Base-by-base conservation (phyloP, 441 rosid genomes). In the Macaranga tanarius region DNA sequence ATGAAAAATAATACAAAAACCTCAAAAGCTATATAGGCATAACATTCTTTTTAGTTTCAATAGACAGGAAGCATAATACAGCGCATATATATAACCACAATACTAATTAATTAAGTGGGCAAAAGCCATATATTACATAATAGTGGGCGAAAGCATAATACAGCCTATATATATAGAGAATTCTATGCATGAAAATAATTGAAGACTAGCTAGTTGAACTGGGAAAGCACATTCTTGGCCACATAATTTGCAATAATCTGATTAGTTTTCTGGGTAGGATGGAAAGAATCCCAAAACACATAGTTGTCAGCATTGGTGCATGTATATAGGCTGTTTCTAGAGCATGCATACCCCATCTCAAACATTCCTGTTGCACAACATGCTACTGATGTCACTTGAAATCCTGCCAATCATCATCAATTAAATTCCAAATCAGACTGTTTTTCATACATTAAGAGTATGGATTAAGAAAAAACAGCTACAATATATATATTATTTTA, bases 231-330 rank as follows among this genome's bases (percentile, higher is more conserved):
- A 10, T 1, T 55, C 17, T 66, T 61, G 50, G 77, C 59, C 0
- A 86, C 34, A 71, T 77, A 70, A 19, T 72, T 72, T 5, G 89
- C 72, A 25, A 88, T 57, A 47, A 88, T 85, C 71, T 73, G 79
- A 73, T 73, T 82, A 4, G 91, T 82, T 75, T 75, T 88, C 70
- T 90, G 88, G 0, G 95, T 79, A 1, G 90, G 88, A 79, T 88
- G 92, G 78, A 90, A 88, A 66, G 91, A 76, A 81, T 90, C 95
- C 95, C 95, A 88, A 73, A 88, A 90, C 3, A 88, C 91, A 70
- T 62, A 88, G 57, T 86, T 19, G 60, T 79, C 77, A 0, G 92
- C 92, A 64, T 88, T 80, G 0, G 65, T 1, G 77, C 92, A 89
- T 12, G 95, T 86, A 67, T 81, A 74, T 23, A 70, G 77, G 8